These are phyloP conservation scores for Diaporthe humulicola DNA, from an alignment of 2,329 filamentous ascomycete genomes.

Conservation along the genomic window DNA sequence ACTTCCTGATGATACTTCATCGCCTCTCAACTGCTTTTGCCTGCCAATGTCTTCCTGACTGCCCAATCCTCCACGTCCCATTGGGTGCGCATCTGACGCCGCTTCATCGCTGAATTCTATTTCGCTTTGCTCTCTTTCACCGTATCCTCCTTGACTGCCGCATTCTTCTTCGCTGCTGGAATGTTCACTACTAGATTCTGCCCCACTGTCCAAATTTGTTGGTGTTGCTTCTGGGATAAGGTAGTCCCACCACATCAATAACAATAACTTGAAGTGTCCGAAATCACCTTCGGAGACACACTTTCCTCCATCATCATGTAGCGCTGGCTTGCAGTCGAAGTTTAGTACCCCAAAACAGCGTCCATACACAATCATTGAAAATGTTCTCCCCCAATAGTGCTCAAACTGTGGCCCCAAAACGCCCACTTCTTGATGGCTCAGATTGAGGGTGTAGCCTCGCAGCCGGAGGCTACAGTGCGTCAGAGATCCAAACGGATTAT, in stretches of 20 bases:
- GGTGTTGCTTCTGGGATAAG: neutral
- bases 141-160: neutral
- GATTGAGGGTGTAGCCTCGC: neutral
- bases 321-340: neutral
- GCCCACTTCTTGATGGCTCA: neutral
- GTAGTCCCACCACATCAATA: neutral
- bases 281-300: neutral
- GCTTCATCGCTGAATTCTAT: neutral
- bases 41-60: too few species aligned
- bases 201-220: neutral
- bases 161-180: neutral
- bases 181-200: too few species aligned
- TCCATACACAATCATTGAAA: neutral
- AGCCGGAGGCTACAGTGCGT: neutral
- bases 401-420: neutral
- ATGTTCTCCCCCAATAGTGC: too few species aligned
- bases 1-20: too few species aligned
- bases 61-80: neutral
- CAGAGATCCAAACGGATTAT: neutral
- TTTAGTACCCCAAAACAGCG: neutral
- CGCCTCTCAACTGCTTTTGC: too few species aligned
- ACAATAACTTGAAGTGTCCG: neutral
- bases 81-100: neutral
- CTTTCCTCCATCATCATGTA: neutral
- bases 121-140: neutral